Evolutionary conservation across 2,329 filamentous ascomycete genomes (phyloP), one percentile per base, ranked within the genome.

Genomic region (Coccinonectria pachysandricola): DNA sequence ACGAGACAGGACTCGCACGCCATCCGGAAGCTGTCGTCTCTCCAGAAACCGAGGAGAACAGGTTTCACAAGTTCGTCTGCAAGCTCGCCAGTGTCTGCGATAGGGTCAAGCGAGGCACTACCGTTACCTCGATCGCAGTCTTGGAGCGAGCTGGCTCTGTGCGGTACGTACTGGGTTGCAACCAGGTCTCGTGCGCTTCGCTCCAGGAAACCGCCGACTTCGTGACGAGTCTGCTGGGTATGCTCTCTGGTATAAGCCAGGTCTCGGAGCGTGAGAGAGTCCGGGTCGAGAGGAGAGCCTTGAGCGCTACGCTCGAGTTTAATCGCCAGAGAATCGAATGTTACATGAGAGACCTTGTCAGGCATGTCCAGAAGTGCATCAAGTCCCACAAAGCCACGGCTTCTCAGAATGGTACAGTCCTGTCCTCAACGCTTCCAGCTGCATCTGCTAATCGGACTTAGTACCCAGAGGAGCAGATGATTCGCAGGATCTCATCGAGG

Each of bases 41-140:
- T n/a, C 32, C 31, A 3, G 15, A 17, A 2, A 42, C 36, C 3
- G 35, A 42, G 6, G 42, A 50, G 10, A 27, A 45, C 8, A 25
- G 24, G 2, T 49, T 50, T 4, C 39, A 46, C 3, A 30, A 15
- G 2, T 57, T 50, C n/a, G 37, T 55, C 1, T 43, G 53, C 21
- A 47, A 42, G 6, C 30, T 57, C 2, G 48, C 49, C 0, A 42
- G 43, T 11, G 33, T 53, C 4, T 55, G 53, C 24, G 52, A 56
- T 19, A 45, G 30, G 3, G 14, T 25, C 7, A 45, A 35, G 10
- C 33, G 43, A 2, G 53, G 52, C 2, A 30, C 14, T 2, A 55
- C 49, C 0, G 48, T 57, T 4, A 48, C 53, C 0, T 41, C 52
- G 0, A 21, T 54, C n/a, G 32, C 41, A 0, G 36, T 57, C 1